These are phyloP conservation scores for Scenedesmus sp. DNA, from an alignment of 163 green algal species.

Conservation along the genomic window DNA sequence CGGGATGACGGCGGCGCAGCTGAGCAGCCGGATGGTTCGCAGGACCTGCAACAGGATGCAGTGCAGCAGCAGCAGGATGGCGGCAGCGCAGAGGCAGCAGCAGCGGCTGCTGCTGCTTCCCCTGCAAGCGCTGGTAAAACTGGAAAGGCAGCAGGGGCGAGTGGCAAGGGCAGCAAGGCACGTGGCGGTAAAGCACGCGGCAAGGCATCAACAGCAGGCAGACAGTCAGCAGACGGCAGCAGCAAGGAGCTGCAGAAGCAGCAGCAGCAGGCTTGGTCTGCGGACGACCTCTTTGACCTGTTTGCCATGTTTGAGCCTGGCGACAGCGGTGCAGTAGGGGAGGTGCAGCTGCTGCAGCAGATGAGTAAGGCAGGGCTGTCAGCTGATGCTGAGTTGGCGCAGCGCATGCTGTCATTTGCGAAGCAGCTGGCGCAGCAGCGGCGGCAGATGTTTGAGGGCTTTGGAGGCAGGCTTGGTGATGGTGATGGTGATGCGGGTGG, in stretches of 20 bases:
- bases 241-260: neutral
- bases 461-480: neutral
- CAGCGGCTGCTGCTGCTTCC: neutral
- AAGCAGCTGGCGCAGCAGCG: conserved; percentile 12
- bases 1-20: neutral
- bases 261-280: neutral
- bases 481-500: neutral
- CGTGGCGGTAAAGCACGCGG: neutral
- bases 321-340: neutral
- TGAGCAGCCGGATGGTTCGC: neutral
- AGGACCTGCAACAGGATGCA: neutral
- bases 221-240: neutral
- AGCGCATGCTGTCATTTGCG: conserved; percentile 17
- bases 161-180: neutral
- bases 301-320: conserved; percentile 31
- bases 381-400: neutral
- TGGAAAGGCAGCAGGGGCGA: neutral
- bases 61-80: neutral
- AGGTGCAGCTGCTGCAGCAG: conserved; percentile 6
- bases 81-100: neutral
- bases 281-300: conserved; percentile 27
- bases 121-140: neutral
- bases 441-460: conserved; percentile 9
- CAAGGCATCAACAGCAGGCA: neutral
- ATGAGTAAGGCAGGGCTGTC: conserved; percentile 22